Conservation (phyloP, 768 basidiomycete species). For the Suillus paluster region DNA sequence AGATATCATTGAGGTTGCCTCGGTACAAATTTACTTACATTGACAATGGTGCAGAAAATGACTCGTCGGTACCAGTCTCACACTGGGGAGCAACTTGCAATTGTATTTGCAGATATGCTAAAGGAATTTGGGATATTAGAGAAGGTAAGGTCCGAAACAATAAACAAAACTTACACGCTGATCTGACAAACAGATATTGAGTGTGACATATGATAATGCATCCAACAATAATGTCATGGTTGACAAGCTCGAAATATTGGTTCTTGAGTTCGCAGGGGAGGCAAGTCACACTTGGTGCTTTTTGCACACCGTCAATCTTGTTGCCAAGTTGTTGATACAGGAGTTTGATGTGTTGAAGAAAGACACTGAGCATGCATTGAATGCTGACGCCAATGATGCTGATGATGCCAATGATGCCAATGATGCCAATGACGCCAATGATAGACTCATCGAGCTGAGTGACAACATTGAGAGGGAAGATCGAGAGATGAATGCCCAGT, state of each 20-base stretch:
- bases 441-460: not conserved
- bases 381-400: not conserved
- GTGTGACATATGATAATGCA: slow-evolving; percentile 27
- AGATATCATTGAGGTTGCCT: slow-evolving; percentile 29
- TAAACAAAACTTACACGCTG: slow-evolving; percentile 6
- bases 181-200: slow-evolving; percentile 22
- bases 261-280: slow-evolving; percentile 28
- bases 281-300: slow-evolving; percentile 40
- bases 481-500: not conserved
- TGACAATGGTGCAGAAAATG: not conserved
- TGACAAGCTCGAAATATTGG: slow-evolving; percentile 23
- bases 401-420: not conserved
- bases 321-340: slow-evolving; percentile 34
- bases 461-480: not conserved
- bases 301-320: slow-evolving; percentile 42
- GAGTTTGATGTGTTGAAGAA: slow-evolving; percentile 4
- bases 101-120: slow-evolving; percentile 22
- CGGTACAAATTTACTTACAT: slow-evolving; percentile 10
- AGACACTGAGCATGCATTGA: too few relatives aligned
- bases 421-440: not conserved
- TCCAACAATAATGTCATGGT: slow-evolving; percentile 41
- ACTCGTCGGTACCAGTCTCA: slow-evolving; percentile 21
- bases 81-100: slow-evolving; percentile 21
- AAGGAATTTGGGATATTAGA: slow-evolving; percentile 25
- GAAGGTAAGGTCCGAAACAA: slow-evolving; percentile 3